Evolutionary conservation across 2,329 filamentous ascomycete species (phyloP).

Genomic region (Colletotrichum sojae): DNA sequence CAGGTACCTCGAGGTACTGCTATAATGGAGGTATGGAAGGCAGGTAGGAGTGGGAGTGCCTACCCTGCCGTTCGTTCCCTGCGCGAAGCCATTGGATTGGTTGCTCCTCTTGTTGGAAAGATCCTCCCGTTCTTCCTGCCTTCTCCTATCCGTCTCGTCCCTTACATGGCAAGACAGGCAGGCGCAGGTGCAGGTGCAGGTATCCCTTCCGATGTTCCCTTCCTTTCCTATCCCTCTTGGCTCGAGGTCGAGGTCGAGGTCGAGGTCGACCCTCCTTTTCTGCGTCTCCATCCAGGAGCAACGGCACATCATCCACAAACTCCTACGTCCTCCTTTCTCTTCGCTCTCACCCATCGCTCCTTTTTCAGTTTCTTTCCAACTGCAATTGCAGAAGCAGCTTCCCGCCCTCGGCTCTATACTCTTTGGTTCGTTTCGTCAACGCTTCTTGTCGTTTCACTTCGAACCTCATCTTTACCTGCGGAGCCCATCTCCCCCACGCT

Average conservation of each 20-base stretch:
- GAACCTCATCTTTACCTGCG: conserved; percentile 8
- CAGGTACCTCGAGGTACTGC: too few relatives aligned
- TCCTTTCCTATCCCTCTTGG: conserved; percentile 19
- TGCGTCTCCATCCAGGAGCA: conserved; percentile 17
- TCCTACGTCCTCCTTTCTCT: conserved; percentile 5
- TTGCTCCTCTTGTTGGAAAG: too few relatives aligned
- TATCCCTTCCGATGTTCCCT: too few relatives aligned
- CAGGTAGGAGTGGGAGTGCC: too few relatives aligned
- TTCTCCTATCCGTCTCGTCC: not conserved
- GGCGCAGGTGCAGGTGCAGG: too few relatives aligned
- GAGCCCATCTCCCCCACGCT: conserved; percentile 3
- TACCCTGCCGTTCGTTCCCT: too few relatives aligned
- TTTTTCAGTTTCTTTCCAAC: not conserved
- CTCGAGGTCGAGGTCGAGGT: conserved; percentile 6
- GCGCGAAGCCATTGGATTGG: too few relatives aligned
- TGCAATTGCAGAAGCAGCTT: not conserved
- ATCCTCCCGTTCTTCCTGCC: not conserved
- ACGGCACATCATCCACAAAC: not conserved
- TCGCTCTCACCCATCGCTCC: not conserved
- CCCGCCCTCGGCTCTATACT: not conserved
- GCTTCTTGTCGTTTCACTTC: conserved; percentile 27
- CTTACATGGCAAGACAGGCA: too few relatives aligned
- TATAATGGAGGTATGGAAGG: too few relatives aligned
- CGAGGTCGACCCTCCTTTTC: conserved; percentile 19
- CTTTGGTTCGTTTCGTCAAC: conserved; percentile 8